These are phyloP conservation scores for Eucalyptus pumila DNA, from an alignment of 345 rosid genomes.

Conservation along the genomic window DNA sequence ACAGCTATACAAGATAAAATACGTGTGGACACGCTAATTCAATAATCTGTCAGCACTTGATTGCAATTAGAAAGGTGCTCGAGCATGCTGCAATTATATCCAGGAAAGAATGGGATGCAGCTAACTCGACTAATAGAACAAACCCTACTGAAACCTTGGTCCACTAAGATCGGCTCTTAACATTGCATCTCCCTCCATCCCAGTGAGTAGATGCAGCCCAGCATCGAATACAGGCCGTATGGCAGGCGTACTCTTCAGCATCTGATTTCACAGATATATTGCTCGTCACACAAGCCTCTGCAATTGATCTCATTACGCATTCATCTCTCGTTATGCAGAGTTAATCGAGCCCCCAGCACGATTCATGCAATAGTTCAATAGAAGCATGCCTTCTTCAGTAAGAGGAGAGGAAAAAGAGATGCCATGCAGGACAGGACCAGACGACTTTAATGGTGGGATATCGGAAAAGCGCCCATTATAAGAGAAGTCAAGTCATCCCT, in stretches of 20 bases:
- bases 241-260: not conserved
- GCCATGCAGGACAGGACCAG: not conserved
- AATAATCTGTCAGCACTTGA: not conserved
- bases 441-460: not conserved
- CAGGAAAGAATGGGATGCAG: not conserved
- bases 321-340: not conserved
- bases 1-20: not conserved
- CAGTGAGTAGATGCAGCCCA: not conserved
- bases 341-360: not conserved
- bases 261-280: not conserved
- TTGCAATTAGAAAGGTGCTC: not conserved
- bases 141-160: not conserved
- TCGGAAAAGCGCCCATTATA: slow-evolving; percentile 3
- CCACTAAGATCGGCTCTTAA: not conserved
- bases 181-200: not conserved
- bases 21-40: not conserved
- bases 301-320: not conserved
- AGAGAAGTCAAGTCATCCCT: slow-evolving; percentile 3
- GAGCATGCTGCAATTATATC: not conserved
- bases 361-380: not conserved
- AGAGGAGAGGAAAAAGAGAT: not conserved
- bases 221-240: not conserved
- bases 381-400: not conserved
- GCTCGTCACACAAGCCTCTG: not conserved
- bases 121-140: not conserved